Evolutionary conservation across 768 basidiomycete species (phyloP), one percentile per base, ranked within the genome.

Genomic region (Pholiota molesta): DNA sequence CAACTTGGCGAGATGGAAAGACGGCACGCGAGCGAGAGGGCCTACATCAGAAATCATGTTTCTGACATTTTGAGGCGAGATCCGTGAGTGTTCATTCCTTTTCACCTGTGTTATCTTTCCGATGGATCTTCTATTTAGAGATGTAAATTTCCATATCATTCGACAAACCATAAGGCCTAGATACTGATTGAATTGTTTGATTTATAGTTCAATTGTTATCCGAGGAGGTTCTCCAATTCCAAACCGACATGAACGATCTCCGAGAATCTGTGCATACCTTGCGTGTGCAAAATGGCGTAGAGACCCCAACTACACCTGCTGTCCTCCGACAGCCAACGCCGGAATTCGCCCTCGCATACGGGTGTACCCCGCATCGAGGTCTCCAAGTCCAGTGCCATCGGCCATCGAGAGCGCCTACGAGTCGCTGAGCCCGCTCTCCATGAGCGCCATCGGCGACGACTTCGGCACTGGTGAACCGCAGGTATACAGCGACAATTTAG

Each of bases 141-240:
- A 49, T 23, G 47, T 49, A 49, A 49, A 49, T 49, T 10, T 23
- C 10, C 19, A 7, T 26, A 10, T 49, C 23, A 26, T 14, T 8
- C n/a, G 19, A 49, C 31, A 3, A 31, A 31, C 31, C 9, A 7
- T 31, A 31, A 13, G 8, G 11, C 7, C 21, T 5, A n/a, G 23
- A n/a, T 26, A 49, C n/a, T 19, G 16, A 44, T 14, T 2, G 13
- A 10, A 17, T 47, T 47, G 2, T 21, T 14, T 37, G 13, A 37
- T 19, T 55, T 14, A 3, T 44, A 60, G 59, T 60, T 60, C 28
- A 42, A 60, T 35, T 60, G 10, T 44, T 60, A 33, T 44, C 59
- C 13, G 59, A 60, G 14, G 59, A 60, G 53, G 59, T 60, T 2
- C 39, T 60, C 9, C 52, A 42, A 47, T 60, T 60, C 47, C 59